Evolutionary conservation across 2,329 filamentous ascomycete species (phyloP).

Genomic region (Ceratocystis papillata): DNA sequence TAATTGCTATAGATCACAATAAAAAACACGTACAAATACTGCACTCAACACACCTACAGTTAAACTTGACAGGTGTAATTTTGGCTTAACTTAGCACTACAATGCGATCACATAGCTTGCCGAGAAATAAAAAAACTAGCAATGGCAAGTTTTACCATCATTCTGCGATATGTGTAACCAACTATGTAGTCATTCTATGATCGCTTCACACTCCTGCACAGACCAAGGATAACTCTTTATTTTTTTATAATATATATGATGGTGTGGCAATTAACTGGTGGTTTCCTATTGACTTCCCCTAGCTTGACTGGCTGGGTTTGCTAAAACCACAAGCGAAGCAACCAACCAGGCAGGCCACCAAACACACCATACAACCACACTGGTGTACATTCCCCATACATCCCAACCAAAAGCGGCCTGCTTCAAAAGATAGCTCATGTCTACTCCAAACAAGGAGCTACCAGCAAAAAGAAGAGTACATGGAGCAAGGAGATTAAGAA

Average conservation of each 20-base stretch:
- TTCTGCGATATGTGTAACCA: too few relatives aligned
- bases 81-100: too few relatives aligned
- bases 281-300: too few relatives aligned
- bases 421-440: conserved; percentile 50
- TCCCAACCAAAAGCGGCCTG: conserved; percentile 79
- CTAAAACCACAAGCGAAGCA: conserved; percentile 45
- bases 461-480: conserved; percentile 43
- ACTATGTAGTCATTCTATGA: too few relatives aligned
- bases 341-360: conserved; percentile 91
- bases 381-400: conserved; percentile 80
- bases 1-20: not conserved
- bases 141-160: too few relatives aligned
- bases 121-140: too few relatives aligned
- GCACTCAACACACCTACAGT: not conserved
- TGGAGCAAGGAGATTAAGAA: conserved; percentile 52
- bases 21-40: conserved; percentile 11
- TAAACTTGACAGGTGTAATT: not conserved
- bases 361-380: conserved; percentile 82
- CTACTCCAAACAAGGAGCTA: conserved; percentile 35
- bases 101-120: too few relatives aligned
- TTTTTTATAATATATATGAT: too few relatives aligned
- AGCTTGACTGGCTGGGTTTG: not conserved
- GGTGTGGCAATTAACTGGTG: too few relatives aligned
- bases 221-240: too few relatives aligned
- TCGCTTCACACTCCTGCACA: too few relatives aligned